These are phyloP conservation scores for Trametes polyzona DNA, from an alignment of 1,284 basidiomycete species.

Conservation along the genomic window DNA sequence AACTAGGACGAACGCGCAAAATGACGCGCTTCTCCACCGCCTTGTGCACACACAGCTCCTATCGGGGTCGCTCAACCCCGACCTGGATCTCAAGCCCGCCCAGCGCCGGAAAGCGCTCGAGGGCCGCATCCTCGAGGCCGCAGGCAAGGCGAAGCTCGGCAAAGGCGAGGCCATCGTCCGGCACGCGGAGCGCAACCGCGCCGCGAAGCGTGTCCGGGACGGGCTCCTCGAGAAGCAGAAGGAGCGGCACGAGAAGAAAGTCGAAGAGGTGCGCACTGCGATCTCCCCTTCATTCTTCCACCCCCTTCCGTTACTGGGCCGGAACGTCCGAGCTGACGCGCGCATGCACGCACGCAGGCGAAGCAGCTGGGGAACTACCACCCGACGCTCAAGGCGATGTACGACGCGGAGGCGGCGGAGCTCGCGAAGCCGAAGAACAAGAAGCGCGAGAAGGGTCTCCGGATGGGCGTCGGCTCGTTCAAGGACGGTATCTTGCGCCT, in stretches of 20 bases:
- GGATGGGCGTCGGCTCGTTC: constrained; percentile 80
- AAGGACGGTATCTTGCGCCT: constrained; percentile 67
- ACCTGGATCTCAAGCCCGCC: constrained; percentile 63
- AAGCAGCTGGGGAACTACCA: constrained; percentile 84
- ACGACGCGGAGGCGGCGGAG: constrained; percentile 45
- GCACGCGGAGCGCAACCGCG: constrained; percentile 64
- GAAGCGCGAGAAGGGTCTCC: constrained; percentile 65
- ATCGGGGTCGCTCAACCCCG: constrained; percentile 67
- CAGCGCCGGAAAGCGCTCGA: constrained; percentile 71
- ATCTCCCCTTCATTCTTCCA: not conserved
- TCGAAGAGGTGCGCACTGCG: constrained; percentile 76
- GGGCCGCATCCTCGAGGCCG: constrained; percentile 72
- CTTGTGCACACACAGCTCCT: constrained; percentile 78
- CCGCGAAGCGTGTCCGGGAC: constrained; percentile 69
- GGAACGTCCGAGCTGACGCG: not conserved
- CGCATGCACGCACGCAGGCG: constrained; percentile 49
- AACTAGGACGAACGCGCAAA: constrained; percentile 68
- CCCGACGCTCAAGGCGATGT: constrained; percentile 70
- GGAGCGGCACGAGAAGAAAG: constrained; percentile 51
- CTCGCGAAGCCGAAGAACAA: constrained; percentile 34
- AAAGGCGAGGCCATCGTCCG: constrained; percentile 68
- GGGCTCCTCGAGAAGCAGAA: constrained; percentile 66
- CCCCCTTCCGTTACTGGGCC: too few species aligned
- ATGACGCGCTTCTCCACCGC: constrained; percentile 75
- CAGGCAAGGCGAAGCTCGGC: constrained; percentile 67